Conservation (phyloP, 2,329 filamentous ascomycete species). For the Neoarthrinium moseri region DNA sequence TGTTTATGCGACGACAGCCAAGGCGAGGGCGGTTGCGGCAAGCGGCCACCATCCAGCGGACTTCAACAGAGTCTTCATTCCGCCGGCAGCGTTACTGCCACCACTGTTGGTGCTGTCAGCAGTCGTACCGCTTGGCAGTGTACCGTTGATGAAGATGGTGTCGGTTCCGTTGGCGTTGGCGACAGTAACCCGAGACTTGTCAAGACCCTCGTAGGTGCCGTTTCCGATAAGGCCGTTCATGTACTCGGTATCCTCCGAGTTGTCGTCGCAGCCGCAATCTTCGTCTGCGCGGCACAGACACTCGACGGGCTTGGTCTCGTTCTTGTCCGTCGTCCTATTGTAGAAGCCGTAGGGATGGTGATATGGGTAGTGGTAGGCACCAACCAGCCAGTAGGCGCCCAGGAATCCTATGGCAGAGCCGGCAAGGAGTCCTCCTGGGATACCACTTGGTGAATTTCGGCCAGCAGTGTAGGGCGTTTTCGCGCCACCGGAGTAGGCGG, state of each 20-base stretch:
- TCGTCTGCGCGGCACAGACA: slow-evolving; percentile 58
- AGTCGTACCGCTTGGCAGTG: slow-evolving; percentile 66
- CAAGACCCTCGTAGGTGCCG: slow-evolving; percentile 57
- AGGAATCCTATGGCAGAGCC: slow-evolving; percentile 51
- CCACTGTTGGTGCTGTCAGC: slow-evolving; percentile 43
- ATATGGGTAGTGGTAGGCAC: slow-evolving; percentile 56
- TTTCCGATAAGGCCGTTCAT: slow-evolving; percentile 64
- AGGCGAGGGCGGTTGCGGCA: slow-evolving; percentile 39
- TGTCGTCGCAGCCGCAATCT: slow-evolving; percentile 60
- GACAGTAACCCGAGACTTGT: slow-evolving; percentile 62
- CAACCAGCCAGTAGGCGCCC: slow-evolving; percentile 54
- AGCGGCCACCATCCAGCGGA: slow-evolving; percentile 51
- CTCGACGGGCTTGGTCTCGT: slow-evolving; percentile 58
- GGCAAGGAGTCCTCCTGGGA: slow-evolving; percentile 50
- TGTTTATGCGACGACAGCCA: slow-evolving; percentile 42
- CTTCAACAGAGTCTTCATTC: slow-evolving; percentile 32
- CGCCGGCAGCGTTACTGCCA: slow-evolving; percentile 31
- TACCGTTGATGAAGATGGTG: slow-evolving; percentile 74
- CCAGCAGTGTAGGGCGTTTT: slow-evolving; percentile 60
- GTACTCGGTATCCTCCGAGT: slow-evolving; percentile 60
- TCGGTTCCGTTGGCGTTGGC: slow-evolving; percentile 60
- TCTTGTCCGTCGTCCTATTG: slow-evolving; percentile 49
- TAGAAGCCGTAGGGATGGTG: slow-evolving; percentile 42
- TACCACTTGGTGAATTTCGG: slow-evolving; percentile 43
- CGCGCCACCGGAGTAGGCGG: slow-evolving; percentile 67